Evolutionary conservation across 768 basidiomycete species (phyloP).

Genomic region (Agaricus subrufescens): DNA sequence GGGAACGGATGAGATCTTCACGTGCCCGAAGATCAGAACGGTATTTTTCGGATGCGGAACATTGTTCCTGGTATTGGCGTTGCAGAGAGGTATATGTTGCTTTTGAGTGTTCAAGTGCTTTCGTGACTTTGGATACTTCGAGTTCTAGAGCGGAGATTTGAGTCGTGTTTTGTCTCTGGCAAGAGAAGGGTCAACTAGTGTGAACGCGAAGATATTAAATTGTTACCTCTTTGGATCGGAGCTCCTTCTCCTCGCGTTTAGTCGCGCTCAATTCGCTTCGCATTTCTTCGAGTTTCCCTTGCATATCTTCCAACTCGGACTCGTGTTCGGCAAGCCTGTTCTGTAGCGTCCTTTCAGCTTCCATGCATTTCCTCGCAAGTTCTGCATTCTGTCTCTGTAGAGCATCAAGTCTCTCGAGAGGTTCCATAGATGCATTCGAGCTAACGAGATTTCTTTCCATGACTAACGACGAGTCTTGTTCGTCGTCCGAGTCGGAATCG

Average conservation of each 20-base stretch:
- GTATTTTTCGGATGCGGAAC: slow-evolving; percentile 75
- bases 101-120: slow-evolving; percentile 69
- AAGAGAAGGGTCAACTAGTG: background rate
- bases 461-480: slow-evolving; percentile 49
- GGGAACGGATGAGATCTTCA: slow-evolving; percentile 65
- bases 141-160: slow-evolving; percentile 72
- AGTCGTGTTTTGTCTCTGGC: slow-evolving; percentile 55
- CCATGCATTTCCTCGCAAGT: slow-evolving; percentile 67
- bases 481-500: slow-evolving; percentile 51
- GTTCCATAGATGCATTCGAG: slow-evolving; percentile 68
- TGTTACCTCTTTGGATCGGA: slow-evolving; percentile 77
- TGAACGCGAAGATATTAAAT: background rate
- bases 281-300: slow-evolving; percentile 72
- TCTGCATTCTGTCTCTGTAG: slow-evolving; percentile 73
- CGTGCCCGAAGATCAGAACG: slow-evolving; percentile 69
- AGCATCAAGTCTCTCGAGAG: slow-evolving; percentile 68
- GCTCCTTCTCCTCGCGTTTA: slow-evolving; percentile 90
- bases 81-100: slow-evolving; percentile 72
- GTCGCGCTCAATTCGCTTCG: slow-evolving; percentile 71
- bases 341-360: slow-evolving; percentile 67
- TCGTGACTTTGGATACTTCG: slow-evolving; percentile 73
- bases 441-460: slow-evolving; percentile 52
- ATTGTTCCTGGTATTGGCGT: slow-evolving; percentile 88
- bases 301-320: slow-evolving; percentile 76
- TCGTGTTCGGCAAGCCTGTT: slow-evolving; percentile 74